Percentiles rank a stretch among this genome's conserved stretches.
Conservation (phyloP, 2,329 filamentous ascomycete species). For the Scortechinia acanthostroma region DNA sequence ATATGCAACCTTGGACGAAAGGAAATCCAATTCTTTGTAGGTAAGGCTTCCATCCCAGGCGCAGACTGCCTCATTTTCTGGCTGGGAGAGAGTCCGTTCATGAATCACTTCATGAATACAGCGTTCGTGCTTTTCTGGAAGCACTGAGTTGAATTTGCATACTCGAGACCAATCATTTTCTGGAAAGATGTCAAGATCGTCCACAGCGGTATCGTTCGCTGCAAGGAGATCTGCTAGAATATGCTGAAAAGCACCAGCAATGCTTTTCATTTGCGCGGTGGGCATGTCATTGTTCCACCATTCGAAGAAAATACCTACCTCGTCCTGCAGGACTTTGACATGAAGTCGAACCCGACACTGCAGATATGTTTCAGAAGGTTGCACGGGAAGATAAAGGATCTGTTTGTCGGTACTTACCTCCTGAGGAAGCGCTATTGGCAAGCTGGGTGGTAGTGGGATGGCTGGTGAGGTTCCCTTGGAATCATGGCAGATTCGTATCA, state of each 20-base stretch:
- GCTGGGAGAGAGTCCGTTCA: not conserved
- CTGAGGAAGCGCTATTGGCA: not conserved
- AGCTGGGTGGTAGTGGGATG: not conserved
- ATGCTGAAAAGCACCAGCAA: not conserved
- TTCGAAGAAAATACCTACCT: not conserved
- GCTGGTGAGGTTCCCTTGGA: not conserved
- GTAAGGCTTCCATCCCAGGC: constrained; percentile 9
- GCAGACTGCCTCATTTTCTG: not conserved
- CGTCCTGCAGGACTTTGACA: not conserved
- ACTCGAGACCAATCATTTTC: not conserved
- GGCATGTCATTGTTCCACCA: not conserved
- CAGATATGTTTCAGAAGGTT: not conserved
- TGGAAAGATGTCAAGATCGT: not conserved
- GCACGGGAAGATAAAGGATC: not conserved
- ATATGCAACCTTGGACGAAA: constrained; percentile 6
- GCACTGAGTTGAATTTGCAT: not conserved
- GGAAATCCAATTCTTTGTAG: constrained; percentile 8
- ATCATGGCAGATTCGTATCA: not conserved
- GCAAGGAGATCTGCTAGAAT: not conserved
- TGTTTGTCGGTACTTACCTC: not conserved
- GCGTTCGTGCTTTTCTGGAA: not conserved
- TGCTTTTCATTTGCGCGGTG: not conserved
- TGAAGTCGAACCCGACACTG: not conserved
- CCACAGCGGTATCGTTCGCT: not conserved
- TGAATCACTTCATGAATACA: constrained; percentile 1